phyloP scores from a whole-genome alignment of 176 grass and related monocot genomes.

The Pontederia paniculata region DNA sequence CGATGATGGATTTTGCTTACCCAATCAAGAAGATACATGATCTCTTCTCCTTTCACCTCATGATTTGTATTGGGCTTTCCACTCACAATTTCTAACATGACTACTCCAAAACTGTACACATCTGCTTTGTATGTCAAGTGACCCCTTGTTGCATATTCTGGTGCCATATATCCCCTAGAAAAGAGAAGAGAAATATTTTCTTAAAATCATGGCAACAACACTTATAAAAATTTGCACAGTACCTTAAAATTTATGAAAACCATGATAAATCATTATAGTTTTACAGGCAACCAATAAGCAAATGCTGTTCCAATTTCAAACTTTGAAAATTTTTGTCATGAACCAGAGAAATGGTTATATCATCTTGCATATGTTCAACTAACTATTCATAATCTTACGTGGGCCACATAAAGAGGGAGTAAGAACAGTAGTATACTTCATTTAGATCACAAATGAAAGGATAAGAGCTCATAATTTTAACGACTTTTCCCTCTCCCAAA shows the following conservation, averaged over 20 bases:
- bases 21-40: slow-evolving; percentile 74
- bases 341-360: no score
- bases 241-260: background rate
- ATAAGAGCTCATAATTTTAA: no score
- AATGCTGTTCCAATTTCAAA: no score
- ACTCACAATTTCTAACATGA: slow-evolving; percentile 58
- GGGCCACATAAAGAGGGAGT: no score
- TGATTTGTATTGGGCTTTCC: slow-evolving; percentile 45
- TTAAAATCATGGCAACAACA: background rate
- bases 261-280: no score
- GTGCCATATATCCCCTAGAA: slow-evolving; percentile 71
- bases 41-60: slow-evolving; percentile 33
- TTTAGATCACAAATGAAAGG: no score
- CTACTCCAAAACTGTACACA: slow-evolving; percentile 65
- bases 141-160: slow-evolving; percentile 84
- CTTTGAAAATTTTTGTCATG: no score
- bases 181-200: slow-evolving; percentile 14
- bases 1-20: slow-evolving; percentile 25
- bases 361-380: no score
- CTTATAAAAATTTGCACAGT: background rate
- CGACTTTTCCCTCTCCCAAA: no score
- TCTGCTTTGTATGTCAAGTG: slow-evolving; percentile 72
- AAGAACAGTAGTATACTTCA: no score
- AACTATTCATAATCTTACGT: no score
- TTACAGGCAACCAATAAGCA: no score